phyloP scores from a whole-genome alignment of 2,329 filamentous ascomycete species.

The Cladosporium halotolerans region DNA sequence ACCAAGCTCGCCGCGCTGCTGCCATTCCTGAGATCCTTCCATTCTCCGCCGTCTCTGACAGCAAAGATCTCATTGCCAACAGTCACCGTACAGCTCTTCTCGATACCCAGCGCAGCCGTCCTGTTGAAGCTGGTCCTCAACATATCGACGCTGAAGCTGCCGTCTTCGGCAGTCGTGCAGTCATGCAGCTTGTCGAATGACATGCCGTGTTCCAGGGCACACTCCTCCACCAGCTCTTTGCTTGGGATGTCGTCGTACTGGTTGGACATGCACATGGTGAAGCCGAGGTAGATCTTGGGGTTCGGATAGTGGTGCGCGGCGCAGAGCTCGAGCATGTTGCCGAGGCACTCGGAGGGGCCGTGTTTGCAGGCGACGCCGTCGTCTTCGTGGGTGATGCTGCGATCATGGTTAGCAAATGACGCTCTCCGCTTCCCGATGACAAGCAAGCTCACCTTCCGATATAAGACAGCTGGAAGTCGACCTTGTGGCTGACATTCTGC shows the following conservation, averaged over 20 bases:
- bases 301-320: constrained; percentile 75
- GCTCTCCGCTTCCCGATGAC: constrained; percentile 61
- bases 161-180: constrained; percentile 72
- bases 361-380: constrained; percentile 85
- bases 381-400: constrained; percentile 59
- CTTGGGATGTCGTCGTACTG: constrained; percentile 74
- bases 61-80: constrained; percentile 77
- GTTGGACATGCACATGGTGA: constrained; percentile 79
- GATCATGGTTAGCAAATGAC: neutral
- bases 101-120: constrained; percentile 45
- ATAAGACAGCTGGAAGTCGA: constrained; percentile 85
- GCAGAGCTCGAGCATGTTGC: constrained; percentile 91
- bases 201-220: constrained; percentile 84
- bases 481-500: constrained; percentile 72
- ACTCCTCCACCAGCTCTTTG: constrained; percentile 72
- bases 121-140: constrained; percentile 62
- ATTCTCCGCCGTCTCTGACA: constrained; percentile 70
- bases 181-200: constrained; percentile 75
- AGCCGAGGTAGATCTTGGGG: constrained; percentile 82
- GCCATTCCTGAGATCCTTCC: constrained; percentile 71
- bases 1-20: constrained; percentile 65
- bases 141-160: constrained; percentile 62
- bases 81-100: constrained; percentile 47
- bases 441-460: constrained; percentile 67
- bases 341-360: constrained; percentile 82